A percentile compares a stretch with the other conserved stretches of the same genome.
Evolutionary conservation across 108 stramenopile genomes (phyloP).

Genomic region (Cyclotella distinguenda): DNA sequence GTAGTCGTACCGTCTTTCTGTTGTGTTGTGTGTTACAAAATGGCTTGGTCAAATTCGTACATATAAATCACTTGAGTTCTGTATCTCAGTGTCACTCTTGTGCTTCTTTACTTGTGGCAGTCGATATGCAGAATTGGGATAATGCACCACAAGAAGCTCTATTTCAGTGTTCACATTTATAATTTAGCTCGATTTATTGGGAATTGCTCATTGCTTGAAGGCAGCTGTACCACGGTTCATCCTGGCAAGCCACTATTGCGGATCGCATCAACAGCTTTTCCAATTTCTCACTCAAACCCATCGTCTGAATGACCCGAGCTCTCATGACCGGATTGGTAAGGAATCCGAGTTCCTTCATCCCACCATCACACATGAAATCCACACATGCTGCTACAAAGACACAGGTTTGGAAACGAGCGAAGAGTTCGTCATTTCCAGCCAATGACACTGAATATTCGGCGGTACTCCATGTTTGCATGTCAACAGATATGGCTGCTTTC

Average conservation of each 20-base stretch:
- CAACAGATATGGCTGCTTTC: conserved; percentile 23
- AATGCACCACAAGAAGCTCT: no score
- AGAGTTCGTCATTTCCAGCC: conserved; percentile 19
- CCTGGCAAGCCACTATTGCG: conserved; percentile 16
- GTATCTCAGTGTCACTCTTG: no score
- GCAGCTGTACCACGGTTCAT: no score
- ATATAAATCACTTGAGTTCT: no score
- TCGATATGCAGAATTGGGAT: no score
- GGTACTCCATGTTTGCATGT: conserved; percentile 34
- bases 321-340: conserved; percentile 12
- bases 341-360: conserved; percentile 26
- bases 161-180: no score
- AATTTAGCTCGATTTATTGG: no score
- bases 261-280: conserved; percentile 16
- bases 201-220: no score
- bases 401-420: conserved; percentile 8
- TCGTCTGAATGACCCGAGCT: conserved; percentile 13
- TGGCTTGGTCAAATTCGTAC: no score
- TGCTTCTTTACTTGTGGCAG: no score
- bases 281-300: conserved; percentile 26
- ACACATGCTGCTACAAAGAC: conserved; percentile 21
- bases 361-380: conserved; percentile 7
- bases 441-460: conserved; percentile 21
- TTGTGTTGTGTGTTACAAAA: no score
- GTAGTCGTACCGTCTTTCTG: no score